Base-by-base conservation (phyloP, 139 green algal genomes). In the Tetradesmus lagerheimii region DNA sequence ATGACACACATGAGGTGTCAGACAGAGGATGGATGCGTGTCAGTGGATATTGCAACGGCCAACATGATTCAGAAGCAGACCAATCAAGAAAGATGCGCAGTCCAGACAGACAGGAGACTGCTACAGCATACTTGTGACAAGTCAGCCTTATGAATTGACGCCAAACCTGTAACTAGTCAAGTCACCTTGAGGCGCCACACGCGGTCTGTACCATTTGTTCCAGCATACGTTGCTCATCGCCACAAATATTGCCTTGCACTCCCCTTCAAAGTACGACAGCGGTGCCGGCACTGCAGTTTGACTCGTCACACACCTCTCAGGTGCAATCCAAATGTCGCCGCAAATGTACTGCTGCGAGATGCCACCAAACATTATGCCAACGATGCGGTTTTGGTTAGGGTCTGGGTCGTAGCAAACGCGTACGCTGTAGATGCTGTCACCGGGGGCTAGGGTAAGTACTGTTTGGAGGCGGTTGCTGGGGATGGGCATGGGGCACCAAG, bases 371-470 rank as follows among this genome's bases (percentile, higher is more conserved):
- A 75, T 86, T 2, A 74, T 27, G 18, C 81, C 50, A 31, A 76
- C 25, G 15, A 75, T 75, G 47, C 47, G 62, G 45, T n/a, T 76
- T 29, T 9, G 12, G 16, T 27, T n/a, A 35, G 57, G 57, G 57
- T 71, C 31, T 71, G 57, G 14, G 31, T 75, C 50, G n/a, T 86
- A 86, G 47, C 81, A 86, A 14, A 76, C 81, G 25, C 81, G 47
- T 8, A 78, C 67, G 39, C 67, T 78, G 67, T 20, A 78, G n/a
- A 78, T 78, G 67, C 67, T 78, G 67, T 78, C 67, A 4, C 67
- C 67, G 6, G 67, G 67, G n/a, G 18, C 27, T 18, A 78, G n/a
- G 57, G 57, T 71, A 6, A 71, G 9, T 4, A 71, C 57, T 8
- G n/a, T 20, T n/a, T 71, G n/a, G 57, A 15, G n/a, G 57, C 57